Conservation (phyloP, 495 filamentous ascomycete genomes). For the Talaromyces liani region DNA sequence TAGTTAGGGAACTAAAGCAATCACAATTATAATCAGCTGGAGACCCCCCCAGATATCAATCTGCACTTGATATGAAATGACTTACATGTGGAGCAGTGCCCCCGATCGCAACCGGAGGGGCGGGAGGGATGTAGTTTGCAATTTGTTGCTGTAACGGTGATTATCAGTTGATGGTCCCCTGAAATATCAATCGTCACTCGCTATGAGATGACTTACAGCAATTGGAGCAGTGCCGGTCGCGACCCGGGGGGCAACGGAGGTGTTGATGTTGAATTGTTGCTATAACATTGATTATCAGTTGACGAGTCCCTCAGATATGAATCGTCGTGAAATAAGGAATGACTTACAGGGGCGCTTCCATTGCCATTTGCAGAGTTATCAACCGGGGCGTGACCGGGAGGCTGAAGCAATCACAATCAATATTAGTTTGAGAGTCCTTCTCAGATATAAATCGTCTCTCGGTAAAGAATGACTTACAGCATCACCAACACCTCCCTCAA, state of each 20-base stretch:
- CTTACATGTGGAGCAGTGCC: too few species aligned
- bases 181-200: neutral
- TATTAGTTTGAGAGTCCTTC: neutral
- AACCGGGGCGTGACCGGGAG: neutral
- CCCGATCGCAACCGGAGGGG: too few species aligned
- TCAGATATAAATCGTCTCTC: neutral
- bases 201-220: neutral
- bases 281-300: neutral
- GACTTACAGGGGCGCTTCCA: neutral
- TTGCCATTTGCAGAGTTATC: neutral
- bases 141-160: neutral
- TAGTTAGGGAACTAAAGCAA: too few species aligned
- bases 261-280: neutral
- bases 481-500: neutral
- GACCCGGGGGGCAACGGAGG: too few species aligned
- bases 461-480: neutral
- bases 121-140: neutral
- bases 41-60: too few species aligned
- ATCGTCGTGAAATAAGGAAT: neutral
- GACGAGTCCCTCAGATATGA: neutral
- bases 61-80: too few species aligned
- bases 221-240: neutral
- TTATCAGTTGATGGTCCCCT: neutral
- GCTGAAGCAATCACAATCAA: neutral
- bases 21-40: too few species aligned